A percentile compares a stretch with the other conserved stretches of the same genome.
phyloP scores from a whole-genome alignment of 176 grass and related monocot species.

The Zea mays region DNA sequence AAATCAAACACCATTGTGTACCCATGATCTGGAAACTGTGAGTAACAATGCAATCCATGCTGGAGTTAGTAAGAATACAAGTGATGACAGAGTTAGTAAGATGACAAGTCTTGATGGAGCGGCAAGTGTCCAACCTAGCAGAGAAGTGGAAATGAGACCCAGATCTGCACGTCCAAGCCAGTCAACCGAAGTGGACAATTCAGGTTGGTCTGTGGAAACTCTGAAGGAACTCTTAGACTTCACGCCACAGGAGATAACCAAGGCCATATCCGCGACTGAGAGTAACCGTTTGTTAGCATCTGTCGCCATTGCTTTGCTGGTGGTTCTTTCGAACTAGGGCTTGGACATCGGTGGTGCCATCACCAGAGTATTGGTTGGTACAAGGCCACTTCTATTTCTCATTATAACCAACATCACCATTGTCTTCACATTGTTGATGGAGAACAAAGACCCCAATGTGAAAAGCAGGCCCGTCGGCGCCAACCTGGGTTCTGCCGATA shows the following conservation, averaged over 20 bases:
- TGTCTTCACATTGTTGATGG: conserved; percentile 51
- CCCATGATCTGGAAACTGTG: conserved; percentile 13
- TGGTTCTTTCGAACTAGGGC: conserved; percentile 56
- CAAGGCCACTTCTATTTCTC: conserved; percentile 68
- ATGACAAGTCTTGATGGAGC: conserved; percentile 5
- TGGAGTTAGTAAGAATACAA: background rate
- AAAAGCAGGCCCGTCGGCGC: conserved; percentile 31
- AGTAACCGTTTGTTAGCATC: conserved; percentile 62
- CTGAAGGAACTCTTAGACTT: conserved; percentile 49
- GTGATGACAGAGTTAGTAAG: background rate
- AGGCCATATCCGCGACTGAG: conserved; percentile 61
- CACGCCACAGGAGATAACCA: conserved; percentile 52
- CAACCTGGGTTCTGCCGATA: conserved; percentile 47
- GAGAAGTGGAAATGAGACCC: conserved; percentile 14
- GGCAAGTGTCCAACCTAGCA: conserved; percentile 9
- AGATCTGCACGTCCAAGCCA: conserved; percentile 18
- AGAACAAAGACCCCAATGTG: conserved; percentile 36
- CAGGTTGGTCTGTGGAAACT: conserved; percentile 36
- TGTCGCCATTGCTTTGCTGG: conserved; percentile 52
- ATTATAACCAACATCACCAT: conserved; percentile 65
- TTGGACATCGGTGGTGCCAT: conserved; percentile 43
- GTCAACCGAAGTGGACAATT: conserved; percentile 28
- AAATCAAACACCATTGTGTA: conserved; percentile 21
- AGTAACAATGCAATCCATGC: background rate
- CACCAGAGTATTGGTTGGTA: conserved; percentile 45